A percentile compares a stretch with the other conserved stretches of the same genome.
These are phyloP conservation scores for Heracleum sosnowskyi DNA, from an alignment of 129 eudicot species.

Conservation along the genomic window DNA sequence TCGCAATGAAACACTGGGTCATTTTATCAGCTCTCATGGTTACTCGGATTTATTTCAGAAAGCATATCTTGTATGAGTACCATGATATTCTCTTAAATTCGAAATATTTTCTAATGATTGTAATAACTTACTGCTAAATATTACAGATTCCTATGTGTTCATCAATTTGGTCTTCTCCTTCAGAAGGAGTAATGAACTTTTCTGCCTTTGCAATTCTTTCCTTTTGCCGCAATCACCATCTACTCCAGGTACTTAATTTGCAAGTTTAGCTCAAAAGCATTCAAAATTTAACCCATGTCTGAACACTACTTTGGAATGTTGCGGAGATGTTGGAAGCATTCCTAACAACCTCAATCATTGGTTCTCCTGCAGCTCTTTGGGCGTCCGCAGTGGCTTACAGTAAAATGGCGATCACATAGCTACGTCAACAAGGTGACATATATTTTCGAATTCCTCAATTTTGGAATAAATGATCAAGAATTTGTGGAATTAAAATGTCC, in stretches of 20 bases:
- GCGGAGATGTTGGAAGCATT: background rate
- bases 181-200: conserved; percentile 76
- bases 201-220: conserved; percentile 85
- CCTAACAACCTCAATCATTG: background rate
- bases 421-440: conserved; percentile 57
- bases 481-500: background rate
- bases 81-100: background rate
- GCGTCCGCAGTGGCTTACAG: conserved; percentile 98
- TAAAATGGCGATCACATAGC: conserved; percentile 71
- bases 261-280: background rate
- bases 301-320: background rate
- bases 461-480: background rate
- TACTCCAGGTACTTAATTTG: conserved; percentile 59
- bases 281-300: background rate
- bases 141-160: conserved; percentile 73
- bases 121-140: background rate
- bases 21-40: conserved; percentile 62
- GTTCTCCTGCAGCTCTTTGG: conserved; percentile 53
- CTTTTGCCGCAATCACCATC: conserved; percentile 85
- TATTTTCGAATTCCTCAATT: background rate
- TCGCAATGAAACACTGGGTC: conserved; percentile 68
- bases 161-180: conserved; percentile 93
- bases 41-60: conserved; percentile 85
- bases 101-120: background rate
- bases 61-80: conserved; percentile 69